Evolutionary conservation across 2,329 filamentous ascomycete species (phyloP), one percentile per base, ranked within the genome.

Genomic region (Aspergillus fijiensis): DNA sequence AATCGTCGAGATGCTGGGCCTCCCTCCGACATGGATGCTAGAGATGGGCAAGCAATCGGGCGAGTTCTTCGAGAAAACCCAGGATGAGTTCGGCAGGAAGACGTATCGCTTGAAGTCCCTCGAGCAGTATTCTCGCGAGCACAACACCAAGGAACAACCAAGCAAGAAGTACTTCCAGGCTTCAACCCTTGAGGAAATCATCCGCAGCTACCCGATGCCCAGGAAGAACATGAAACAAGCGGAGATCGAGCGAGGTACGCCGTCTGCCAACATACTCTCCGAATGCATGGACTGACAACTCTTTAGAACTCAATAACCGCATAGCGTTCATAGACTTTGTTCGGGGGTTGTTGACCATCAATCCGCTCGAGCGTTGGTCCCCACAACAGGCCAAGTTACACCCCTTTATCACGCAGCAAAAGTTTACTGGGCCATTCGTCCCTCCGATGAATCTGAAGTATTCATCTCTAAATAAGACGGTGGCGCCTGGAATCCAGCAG

Each of bases 161-260:
- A 99, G 95, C 85, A 99, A 99, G 82, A 98, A 98, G 79, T 99
- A 99, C 77, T 99, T 99, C 80, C 91, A 94, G 69, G 92, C 93
- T 39, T 97, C 87, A 47, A 96, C 92, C 1, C 80, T 99, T 56
- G 94, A 94, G 4, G 95, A 99, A 67, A 99, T 99, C 65, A 98
- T 99, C 79, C 92, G 96, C 74, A 92, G 91, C 58, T 99, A 99
- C 73, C 90, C 95, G 5, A 97, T 99, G 94, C 95, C 95, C 51
- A 85, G 95, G 71, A 99, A 99, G 81, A 97, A 97, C 72, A 99
- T 99, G 95, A 99, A 99, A 81, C 92, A 90, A 75, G 90, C 87
- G 68, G 95, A 99, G 78, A 89, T 99, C 65, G 95, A 99, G 70
- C 82, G 95, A 90, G 95, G 95, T 97, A 82, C 72, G 84, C 73